These are phyloP conservation scores for Hyphopichia khmerensis DNA, from an alignment of 1,139 yeast species.

Conservation along the genomic window DNA sequence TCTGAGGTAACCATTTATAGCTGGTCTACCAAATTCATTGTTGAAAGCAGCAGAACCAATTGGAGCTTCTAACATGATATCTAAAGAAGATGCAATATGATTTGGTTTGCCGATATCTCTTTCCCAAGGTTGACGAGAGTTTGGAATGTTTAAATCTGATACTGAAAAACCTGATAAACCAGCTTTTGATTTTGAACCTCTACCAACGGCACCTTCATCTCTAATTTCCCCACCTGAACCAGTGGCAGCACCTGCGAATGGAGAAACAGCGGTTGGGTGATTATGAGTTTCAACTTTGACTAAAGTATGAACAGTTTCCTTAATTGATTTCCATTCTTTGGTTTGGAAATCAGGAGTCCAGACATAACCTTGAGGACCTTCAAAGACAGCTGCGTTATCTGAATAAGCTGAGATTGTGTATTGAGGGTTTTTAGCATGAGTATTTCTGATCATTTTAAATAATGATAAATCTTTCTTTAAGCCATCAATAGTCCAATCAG, in stretches of 20 bases:
- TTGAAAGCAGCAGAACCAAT: constrained; percentile 97
- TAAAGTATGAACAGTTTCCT: constrained; percentile 82
- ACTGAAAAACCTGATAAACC: constrained; percentile 94
- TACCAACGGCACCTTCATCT: constrained; percentile 99
- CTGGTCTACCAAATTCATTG: constrained; percentile 98
- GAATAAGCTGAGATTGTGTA: constrained; percentile 92
- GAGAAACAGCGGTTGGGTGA: constrained; percentile 99
- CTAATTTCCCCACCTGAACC: constrained; percentile 99
- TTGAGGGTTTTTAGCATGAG: constrained; percentile 78
- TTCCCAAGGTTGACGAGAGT: constrained; percentile 93
- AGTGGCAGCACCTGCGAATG: constrained; percentile 99
- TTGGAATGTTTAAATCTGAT: constrained; percentile 86
- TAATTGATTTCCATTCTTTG: constrained; percentile 69
- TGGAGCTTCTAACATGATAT: constrained; percentile 97
- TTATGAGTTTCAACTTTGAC: constrained; percentile 98
- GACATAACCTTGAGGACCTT: constrained; percentile 73
- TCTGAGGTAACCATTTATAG: constrained; percentile 95
- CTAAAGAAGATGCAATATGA: constrained; percentile 90
- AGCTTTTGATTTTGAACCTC: constrained; percentile 96
- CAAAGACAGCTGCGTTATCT: constrained; percentile 97
- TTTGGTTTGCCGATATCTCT: constrained; percentile 78
- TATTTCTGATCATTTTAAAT: constrained; percentile 94
- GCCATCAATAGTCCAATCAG: constrained; percentile 97
- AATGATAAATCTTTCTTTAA: constrained; percentile 68
- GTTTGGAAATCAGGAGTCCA: constrained; percentile 76